Evolutionary conservation across 208 protist species (phyloP).

Genomic region (Trypanosoma lewisi): DNA sequence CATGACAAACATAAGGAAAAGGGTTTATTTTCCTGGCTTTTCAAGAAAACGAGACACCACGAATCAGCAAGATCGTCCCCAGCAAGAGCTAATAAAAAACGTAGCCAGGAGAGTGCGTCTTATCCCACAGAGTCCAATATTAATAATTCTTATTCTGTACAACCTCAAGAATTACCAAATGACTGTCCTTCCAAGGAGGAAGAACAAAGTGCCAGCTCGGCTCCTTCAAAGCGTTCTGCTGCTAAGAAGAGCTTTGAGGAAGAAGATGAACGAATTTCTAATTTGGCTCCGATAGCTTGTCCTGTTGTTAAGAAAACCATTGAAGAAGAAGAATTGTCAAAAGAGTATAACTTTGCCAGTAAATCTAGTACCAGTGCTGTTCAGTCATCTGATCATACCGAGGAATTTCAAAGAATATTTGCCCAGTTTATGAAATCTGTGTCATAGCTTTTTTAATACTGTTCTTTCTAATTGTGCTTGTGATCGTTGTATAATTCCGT

Average conservation of each 20-base stretch:
- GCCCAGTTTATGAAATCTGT: slow-evolving; percentile 23
- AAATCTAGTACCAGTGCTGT: not conserved
- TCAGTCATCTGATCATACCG: slow-evolving; percentile 7
- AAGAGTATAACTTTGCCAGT: slow-evolving; percentile 15
- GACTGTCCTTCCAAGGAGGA: not conserved
- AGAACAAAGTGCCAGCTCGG: not conserved
- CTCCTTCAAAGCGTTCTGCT: too few species aligned
- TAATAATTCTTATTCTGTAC: not conserved
- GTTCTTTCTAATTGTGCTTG: not conserved
- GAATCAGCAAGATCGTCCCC: slow-evolving; percentile 1
- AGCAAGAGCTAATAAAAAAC: slow-evolving; percentile 6
- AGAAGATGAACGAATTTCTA: not conserved
- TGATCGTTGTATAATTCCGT: too few species aligned
- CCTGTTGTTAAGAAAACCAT: not conserved
- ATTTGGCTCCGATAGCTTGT: slow-evolving; percentile 4
- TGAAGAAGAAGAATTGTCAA: slow-evolving; percentile 11
- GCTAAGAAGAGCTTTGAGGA: too few species aligned
- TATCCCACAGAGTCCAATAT: not conserved
- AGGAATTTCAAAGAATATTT: slow-evolving; percentile 34
- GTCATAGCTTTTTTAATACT: not conserved
- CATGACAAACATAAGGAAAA: slow-evolving; percentile 11
- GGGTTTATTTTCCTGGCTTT: slow-evolving; percentile 22
- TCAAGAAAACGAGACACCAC: slow-evolving; percentile 11
- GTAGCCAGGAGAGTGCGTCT: slow-evolving; percentile 15
- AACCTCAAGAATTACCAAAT: not conserved